These are phyloP conservation scores for Aspergillus fructus DNA, from an alignment of 2,329 filamentous ascomycete genomes.

Conservation along the genomic window DNA sequence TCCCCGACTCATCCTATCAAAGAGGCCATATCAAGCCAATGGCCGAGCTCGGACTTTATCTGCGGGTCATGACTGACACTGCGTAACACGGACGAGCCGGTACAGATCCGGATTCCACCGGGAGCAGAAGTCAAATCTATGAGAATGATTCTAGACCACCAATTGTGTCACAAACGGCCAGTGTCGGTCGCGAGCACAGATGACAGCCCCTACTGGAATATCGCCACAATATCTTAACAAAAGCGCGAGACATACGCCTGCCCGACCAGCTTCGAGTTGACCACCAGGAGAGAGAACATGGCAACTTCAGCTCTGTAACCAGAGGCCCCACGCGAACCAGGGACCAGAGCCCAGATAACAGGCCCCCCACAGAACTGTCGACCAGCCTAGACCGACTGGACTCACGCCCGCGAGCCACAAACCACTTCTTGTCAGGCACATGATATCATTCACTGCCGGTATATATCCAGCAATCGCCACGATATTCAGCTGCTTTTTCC, in stretches of 20 bases:
- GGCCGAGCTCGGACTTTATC: neutral
- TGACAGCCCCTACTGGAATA: neutral
- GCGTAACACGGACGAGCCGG: neutral
- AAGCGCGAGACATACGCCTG: too few relatives aligned
- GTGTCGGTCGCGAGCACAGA: neutral
- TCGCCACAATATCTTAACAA: too few relatives aligned
- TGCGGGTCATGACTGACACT: neutral
- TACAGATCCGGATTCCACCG: neutral
- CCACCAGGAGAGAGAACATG: too few relatives aligned
- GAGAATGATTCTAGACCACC: neutral
- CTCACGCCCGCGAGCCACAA: neutral
- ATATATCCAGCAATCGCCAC: neutral
- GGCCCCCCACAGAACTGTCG: neutral
- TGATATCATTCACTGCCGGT: neutral
- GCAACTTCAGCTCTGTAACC: too few relatives aligned
- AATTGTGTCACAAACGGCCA: too few relatives aligned
- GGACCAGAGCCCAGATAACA: too few relatives aligned
- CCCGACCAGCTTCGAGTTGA: too few relatives aligned
- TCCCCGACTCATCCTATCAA: too few relatives aligned
- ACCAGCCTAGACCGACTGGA: neutral
- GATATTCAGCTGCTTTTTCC: neutral
- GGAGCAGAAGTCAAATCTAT: neutral
- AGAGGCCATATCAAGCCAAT: neutral
- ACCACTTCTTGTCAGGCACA: neutral
- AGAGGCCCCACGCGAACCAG: too few relatives aligned